Evolutionary conservation across 805 yeast genomes (phyloP).

Genomic region (Wickerhamomyces hampshirensis): DNA sequence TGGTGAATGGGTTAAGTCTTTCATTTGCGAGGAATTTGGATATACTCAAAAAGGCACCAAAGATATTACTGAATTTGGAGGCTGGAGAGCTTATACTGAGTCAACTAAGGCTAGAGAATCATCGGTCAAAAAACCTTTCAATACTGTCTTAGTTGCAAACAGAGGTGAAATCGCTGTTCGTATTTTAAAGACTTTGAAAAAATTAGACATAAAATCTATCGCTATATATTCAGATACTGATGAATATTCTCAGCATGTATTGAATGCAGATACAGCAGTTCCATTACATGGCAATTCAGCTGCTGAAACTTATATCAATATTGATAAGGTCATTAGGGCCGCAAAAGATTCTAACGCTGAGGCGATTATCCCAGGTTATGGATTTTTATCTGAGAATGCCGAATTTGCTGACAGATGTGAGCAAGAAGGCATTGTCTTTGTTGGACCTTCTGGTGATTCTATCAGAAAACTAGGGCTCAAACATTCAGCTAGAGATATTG

Average conservation of each 20-base stretch:
- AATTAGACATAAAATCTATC: conserved; percentile 70
- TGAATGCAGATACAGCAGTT: conserved; percentile 75
- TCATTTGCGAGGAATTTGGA: conserved; percentile 90
- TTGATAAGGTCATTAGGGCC: conserved; percentile 81
- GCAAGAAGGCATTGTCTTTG: conserved; percentile 79
- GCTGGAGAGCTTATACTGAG: conserved; percentile 69
- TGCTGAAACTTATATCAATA: conserved; percentile 83
- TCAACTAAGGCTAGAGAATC: conserved; percentile 28
- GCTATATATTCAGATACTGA: conserved; percentile 92
- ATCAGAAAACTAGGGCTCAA: conserved; percentile 88
- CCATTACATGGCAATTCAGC: conserved; percentile 79
- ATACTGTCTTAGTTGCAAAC: conserved; percentile 88
- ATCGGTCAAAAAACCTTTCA: conserved; percentile 53
- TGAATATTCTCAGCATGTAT: conserved; percentile 81
- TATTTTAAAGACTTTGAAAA: conserved; percentile 82
- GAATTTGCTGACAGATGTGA: conserved; percentile 89
- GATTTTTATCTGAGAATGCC: conserved; percentile 94
- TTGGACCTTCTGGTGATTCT: conserved; percentile 95
- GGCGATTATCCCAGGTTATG: conserved; percentile 98
- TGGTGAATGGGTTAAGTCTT: conserved; percentile 87
- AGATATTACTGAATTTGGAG: conserved; percentile 85
- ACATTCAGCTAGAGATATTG: conserved; percentile 95
- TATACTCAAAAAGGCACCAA: conserved; percentile 64
- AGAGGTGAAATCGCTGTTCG: conserved; percentile 98
- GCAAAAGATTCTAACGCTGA: conserved; percentile 82